Evolutionary conservation across 208 protist genomes (phyloP).

Genomic region (Sergeia podlipaevii): DNA sequence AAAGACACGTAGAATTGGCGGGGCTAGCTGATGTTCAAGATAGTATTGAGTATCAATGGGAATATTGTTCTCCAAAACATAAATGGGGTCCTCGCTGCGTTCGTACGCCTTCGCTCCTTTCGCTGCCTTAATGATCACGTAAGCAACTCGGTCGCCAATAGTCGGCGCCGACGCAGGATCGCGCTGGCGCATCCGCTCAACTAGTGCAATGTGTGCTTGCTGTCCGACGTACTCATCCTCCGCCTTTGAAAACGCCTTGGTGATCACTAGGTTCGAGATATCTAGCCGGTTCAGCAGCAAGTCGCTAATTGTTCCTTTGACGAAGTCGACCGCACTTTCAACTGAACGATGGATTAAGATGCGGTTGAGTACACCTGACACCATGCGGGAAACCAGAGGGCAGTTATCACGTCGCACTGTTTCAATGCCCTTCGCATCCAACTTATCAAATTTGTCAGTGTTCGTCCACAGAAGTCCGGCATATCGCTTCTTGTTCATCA

Average conservation of each 20-base stretch:
- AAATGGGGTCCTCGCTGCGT: slow-evolving; percentile 99
- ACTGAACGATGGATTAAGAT: slow-evolving; percentile 84
- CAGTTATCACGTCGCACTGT: slow-evolving; percentile 99
- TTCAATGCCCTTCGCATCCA: slow-evolving; percentile 99
- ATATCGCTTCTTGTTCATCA: slow-evolving; percentile 99
- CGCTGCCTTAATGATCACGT: slow-evolving; percentile 78
- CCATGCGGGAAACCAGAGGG: slow-evolving; percentile 80
- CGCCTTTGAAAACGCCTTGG: slow-evolving; percentile 91
- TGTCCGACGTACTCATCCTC: slow-evolving; percentile 93
- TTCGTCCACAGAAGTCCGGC: slow-evolving; percentile 99
- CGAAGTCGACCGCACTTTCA: slow-evolving; percentile 88
- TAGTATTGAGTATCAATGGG: slow-evolving; percentile 89
- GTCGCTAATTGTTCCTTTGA: slow-evolving; percentile 87
- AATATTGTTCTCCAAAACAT: slow-evolving; percentile 90
- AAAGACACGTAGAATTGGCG: slow-evolving; percentile 83
- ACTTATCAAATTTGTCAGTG: slow-evolving; percentile 96
- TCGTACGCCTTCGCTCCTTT: slow-evolving; percentile 96
- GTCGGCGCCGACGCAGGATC: slow-evolving; percentile 80
- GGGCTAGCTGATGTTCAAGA: slow-evolving; percentile 84
- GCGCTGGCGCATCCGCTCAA: slow-evolving; percentile 82
- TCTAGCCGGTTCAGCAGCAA: slow-evolving; percentile 82
- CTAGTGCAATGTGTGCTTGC: slow-evolving; percentile 81
- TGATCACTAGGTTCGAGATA: slow-evolving; percentile 85
- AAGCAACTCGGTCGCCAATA: slow-evolving; percentile 83
- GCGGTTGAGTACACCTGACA: slow-evolving; percentile 83